These are phyloP conservation scores for Alternaria postmessia DNA, from an alignment of 2,329 filamentous ascomycete species.

Conservation along the genomic window DNA sequence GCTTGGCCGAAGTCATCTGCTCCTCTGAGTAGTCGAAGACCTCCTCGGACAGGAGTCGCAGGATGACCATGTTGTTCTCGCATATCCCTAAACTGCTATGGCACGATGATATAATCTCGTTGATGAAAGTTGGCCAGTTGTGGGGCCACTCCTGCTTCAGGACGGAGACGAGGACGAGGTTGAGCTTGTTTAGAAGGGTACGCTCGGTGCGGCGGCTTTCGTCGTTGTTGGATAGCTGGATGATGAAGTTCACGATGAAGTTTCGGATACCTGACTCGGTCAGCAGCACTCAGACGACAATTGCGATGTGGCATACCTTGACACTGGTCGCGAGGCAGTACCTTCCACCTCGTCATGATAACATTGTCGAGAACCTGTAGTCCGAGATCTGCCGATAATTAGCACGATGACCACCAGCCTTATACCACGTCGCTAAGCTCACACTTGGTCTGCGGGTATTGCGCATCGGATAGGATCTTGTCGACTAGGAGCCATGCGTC, in stretches of 20 bases:
- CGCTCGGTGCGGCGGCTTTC: constrained; percentile 85
- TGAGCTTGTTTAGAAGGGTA: constrained; percentile 96
- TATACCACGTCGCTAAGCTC: constrained; percentile 47
- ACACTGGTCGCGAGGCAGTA: constrained; percentile 93
- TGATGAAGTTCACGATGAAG: constrained; percentile 98
- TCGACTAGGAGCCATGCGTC: constrained; percentile 98
- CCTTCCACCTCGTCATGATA: constrained; percentile 99
- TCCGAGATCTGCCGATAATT: constrained; percentile 73
- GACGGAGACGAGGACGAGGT: constrained; percentile 95
- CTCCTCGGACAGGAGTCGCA: constrained; percentile 93
- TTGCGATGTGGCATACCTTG: constrained; percentile 69
- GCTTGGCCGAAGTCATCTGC: constrained; percentile 99
- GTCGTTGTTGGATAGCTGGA: constrained; percentile 89
- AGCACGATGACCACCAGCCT: constrained; percentile 37
- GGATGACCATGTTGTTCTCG: constrained; percentile 99
- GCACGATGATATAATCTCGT: constrained; percentile 97
- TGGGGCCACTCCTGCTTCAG: constrained; percentile 99
- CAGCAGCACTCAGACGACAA: constrained; percentile 7
- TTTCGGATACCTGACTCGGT: constrained; percentile 83
- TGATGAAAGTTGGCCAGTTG: constrained; percentile 99
- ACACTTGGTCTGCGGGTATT: constrained; percentile 97
- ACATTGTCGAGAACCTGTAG: constrained; percentile 98
- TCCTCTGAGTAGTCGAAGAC: constrained; percentile 99
- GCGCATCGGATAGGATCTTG: constrained; percentile 92
- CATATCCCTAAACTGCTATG: constrained; percentile 96